Evolutionary conservation across 164 flowering plant genomes (phyloP).

Genomic region (Vitis riparia): DNA sequence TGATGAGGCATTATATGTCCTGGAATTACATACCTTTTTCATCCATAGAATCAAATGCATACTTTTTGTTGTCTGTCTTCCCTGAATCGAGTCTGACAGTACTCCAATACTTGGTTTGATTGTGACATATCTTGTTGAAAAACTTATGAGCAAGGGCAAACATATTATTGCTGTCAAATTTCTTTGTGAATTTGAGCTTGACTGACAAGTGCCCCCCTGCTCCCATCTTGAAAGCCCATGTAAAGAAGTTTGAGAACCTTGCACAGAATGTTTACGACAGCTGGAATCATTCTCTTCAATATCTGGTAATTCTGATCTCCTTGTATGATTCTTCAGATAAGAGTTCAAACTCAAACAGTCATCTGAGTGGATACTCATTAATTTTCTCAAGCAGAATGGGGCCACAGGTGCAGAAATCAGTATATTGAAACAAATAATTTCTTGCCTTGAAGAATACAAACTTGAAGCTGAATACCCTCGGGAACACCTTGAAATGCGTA

Average conservation of each 20-base stretch:
- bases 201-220: constrained; percentile 68
- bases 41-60: not conserved
- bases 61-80: not conserved
- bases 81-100: constrained; percentile 2
- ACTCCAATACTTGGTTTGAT: constrained; percentile 1
- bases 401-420: constrained; percentile 46
- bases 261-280: constrained; percentile 34
- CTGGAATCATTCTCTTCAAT: constrained; percentile 35
- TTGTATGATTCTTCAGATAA: not conserved
- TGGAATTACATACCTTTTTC: too few relatives aligned
- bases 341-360: not conserved
- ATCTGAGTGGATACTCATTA: not conserved
- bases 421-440: constrained; percentile 46
- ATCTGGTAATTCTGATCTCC: constrained; percentile 38
- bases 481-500: constrained; percentile 37
- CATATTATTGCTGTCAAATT: constrained; percentile 60
- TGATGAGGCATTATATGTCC: too few relatives aligned
- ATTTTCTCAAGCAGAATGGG: constrained; percentile 47
- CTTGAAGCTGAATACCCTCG: constrained; percentile 49
- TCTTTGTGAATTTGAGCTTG: constrained; percentile 49
- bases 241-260: constrained; percentile 41
- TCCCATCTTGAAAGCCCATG: constrained; percentile 44
- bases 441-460: constrained; percentile 47
- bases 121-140: constrained; percentile 56
- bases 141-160: constrained; percentile 47